phyloP scores from a whole-genome alignment of 2,329 filamentous ascomycete species.

The Hymenoscyphus infarciens region DNA sequence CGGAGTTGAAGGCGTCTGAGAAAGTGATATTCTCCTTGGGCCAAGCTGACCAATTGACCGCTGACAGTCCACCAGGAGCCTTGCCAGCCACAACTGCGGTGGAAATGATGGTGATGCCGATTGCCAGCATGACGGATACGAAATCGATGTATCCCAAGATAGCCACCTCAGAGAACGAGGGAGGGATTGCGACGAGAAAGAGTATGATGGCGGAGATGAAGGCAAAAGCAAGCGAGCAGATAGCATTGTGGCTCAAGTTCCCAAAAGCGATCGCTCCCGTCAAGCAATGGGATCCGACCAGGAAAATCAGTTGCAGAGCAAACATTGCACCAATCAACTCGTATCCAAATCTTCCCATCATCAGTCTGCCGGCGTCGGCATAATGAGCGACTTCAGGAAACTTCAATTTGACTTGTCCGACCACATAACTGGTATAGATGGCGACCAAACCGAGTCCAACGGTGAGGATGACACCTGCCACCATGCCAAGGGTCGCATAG shows the following conservation, averaged over 20 bases:
- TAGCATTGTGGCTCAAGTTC: slow-evolving; percentile 49
- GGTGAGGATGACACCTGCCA: slow-evolving; percentile 26
- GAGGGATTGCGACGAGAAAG: slow-evolving; percentile 50
- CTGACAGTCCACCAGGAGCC: slow-evolving; percentile 7
- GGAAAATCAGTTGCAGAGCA: slow-evolving; percentile 55
- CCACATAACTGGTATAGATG: slow-evolving; percentile 41
- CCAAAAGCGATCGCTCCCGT: slow-evolving; percentile 60
- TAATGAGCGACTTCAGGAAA: slow-evolving; percentile 31
- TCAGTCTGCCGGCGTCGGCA: slow-evolving; percentile 54
- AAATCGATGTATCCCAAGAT: slow-evolving; percentile 55
- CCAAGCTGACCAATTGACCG: slow-evolving; percentile 27
- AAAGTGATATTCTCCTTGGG: slow-evolving; percentile 37
- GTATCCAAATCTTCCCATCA: slow-evolving; percentile 48
- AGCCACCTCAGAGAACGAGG: slow-evolving; percentile 54
- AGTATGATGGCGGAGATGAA: slow-evolving; percentile 49
- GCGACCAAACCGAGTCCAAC: slow-evolving; percentile 35
- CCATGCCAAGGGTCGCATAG: slow-evolving; percentile 30
- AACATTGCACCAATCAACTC: slow-evolving; percentile 51
- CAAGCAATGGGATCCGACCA: slow-evolving; percentile 58
- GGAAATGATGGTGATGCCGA: slow-evolving; percentile 54
- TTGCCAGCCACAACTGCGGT: slow-evolving; percentile 41
- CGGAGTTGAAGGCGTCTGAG: slow-evolving; percentile 45
- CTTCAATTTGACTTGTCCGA: slow-evolving; percentile 36
- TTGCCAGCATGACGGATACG: slow-evolving; percentile 50
- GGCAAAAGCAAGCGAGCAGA: slow-evolving; percentile 54